Conservation (phyloP, 352 stramenopile species). For the Phytophthora podocarpi region DNA sequence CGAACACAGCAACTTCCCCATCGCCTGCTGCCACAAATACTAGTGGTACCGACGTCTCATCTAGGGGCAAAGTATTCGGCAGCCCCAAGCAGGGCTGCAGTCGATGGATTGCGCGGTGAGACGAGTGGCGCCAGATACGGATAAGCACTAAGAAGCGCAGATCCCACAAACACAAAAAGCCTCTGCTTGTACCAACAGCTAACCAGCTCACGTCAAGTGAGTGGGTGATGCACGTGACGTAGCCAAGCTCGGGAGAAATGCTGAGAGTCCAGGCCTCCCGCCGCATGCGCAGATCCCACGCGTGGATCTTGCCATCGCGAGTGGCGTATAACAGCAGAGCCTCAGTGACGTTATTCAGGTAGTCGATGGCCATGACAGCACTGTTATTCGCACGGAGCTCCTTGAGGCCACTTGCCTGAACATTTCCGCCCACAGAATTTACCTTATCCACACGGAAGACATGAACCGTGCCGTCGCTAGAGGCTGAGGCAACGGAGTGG, state of each 20-base stretch:
- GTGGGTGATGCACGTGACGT: slow-evolving; percentile 95
- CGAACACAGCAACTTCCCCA: slow-evolving; percentile 91
- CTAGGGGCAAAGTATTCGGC: slow-evolving; percentile 74
- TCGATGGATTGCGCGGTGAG: slow-evolving; percentile 89
- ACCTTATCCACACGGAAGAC: slow-evolving; percentile 96
- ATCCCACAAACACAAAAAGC: slow-evolving; percentile 97
- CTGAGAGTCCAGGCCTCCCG: slow-evolving; percentile 93
- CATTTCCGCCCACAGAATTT: slow-evolving; percentile 66
- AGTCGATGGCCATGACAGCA: slow-evolving; percentile 94
- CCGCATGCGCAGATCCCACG: slow-evolving; percentile 93
- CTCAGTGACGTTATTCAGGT: slow-evolving; percentile 96
- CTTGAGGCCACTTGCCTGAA: slow-evolving; percentile 71
- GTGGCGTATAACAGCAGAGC: slow-evolving; percentile 95
- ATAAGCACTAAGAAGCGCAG: slow-evolving; percentile 95
- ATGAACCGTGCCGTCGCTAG: slow-evolving; percentile 92
- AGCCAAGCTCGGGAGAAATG: slow-evolving; percentile 94
- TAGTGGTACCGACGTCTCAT: slow-evolving; percentile 85
- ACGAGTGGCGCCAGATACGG: slow-evolving; percentile 96
- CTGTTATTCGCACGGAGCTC: slow-evolving; percentile 86
- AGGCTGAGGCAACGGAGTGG: slow-evolving; percentile 94
- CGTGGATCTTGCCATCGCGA: slow-evolving; percentile 87
- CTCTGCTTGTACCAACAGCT: slow-evolving; percentile 92
- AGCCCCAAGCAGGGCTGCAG: slow-evolving; percentile 84
- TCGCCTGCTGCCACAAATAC: slow-evolving; percentile 94
- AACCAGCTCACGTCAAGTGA: slow-evolving; percentile 96